Base-by-base conservation (phyloP, 768 basidiomycete species). In the Kondoa malvinella region DNA sequence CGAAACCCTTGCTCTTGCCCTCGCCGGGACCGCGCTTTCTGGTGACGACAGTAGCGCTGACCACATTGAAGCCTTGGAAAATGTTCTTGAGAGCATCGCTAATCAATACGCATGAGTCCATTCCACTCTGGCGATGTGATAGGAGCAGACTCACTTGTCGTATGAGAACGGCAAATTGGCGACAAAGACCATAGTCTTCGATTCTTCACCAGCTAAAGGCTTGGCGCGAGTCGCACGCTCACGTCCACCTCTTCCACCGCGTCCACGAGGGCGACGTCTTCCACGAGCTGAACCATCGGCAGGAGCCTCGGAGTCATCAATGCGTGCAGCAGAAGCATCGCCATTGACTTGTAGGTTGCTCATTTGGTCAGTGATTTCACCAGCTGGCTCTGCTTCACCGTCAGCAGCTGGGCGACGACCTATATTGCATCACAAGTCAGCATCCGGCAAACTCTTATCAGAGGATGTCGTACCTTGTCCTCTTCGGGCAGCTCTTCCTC, bases 81-180 rank as follows among this genome's bases (percentile, higher is more conserved):
- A 95, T 81, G 58, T 84, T 80, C 30, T 82, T 76, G 72, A 99
- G 85, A 65, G 82, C 86, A 32, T 81, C 86, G 76, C 97, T 92
- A 31, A 63, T 30, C 26, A 63, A 34, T 26, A 27, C n/a, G n/a
- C 32, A 63, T 32, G 3, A 63, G 61, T 56, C 88, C 71, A 96
- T 84, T 59, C 25, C n/a, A 12, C 8, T 21, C 4, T 29, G n/a
- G 30, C n/a, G 57, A 29, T 25, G 50, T 25, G 25, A 56, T 14
- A 59, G 57, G 4, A 59, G n/a, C n/a, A 29, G 25, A 32, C 61
- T 27, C 30, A 63, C 61, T 63, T 34, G 32, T 63, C 61, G 14
- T 31, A 32, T 77, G 80, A 85, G 84, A 96, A 97, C 58, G 91
- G 89, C 69, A 97, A 89, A 81, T 97, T 97, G 80, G 92, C 94